A percentile compares a stretch with the other conserved stretches of the same genome.
Evolutionary conservation across 2,329 filamentous ascomycete species (phyloP).

Genomic region (Fonsecaea erecta): DNA sequence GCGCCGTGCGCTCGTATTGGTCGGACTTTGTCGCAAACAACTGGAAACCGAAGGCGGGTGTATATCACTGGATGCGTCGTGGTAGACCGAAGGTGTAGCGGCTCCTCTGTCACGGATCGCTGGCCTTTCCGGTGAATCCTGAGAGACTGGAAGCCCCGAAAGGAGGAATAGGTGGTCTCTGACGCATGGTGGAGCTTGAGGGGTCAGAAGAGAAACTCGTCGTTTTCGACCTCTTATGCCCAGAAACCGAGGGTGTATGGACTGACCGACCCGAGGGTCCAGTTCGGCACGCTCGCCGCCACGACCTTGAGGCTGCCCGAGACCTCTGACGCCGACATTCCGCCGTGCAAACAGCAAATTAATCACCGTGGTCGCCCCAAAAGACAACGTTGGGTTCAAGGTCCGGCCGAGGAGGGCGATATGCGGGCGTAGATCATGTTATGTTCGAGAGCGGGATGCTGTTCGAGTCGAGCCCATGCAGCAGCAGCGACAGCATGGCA

Average conservation of each 20-base stretch:
- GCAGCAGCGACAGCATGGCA: no score
- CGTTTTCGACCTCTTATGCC: slow-evolving; percentile 38
- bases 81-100: slow-evolving; percentile 28
- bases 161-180: slow-evolving; percentile 5
- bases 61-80: slow-evolving; percentile 32
- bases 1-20: slow-evolving; percentile 32
- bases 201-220: slow-evolving; percentile 26
- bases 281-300: no score
- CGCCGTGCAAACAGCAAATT: no score
- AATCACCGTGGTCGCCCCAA: no score
- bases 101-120: not conserved
- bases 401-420: no score
- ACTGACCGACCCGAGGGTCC: no score
- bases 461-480: no score
- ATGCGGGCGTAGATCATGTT: no score
- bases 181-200: slow-evolving; percentile 4
- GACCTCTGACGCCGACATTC: no score
- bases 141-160: slow-evolving; percentile 29
- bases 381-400: no score
- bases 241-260: slow-evolving; percentile 12
- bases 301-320: no score
- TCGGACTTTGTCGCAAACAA: slow-evolving; percentile 23
- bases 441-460: no score
- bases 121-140: slow-evolving; percentile 27
- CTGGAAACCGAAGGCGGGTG: slow-evolving; percentile 26